phyloP scores from a whole-genome alignment of 805 yeast genomes.

The Yarrowia porcina region DNA sequence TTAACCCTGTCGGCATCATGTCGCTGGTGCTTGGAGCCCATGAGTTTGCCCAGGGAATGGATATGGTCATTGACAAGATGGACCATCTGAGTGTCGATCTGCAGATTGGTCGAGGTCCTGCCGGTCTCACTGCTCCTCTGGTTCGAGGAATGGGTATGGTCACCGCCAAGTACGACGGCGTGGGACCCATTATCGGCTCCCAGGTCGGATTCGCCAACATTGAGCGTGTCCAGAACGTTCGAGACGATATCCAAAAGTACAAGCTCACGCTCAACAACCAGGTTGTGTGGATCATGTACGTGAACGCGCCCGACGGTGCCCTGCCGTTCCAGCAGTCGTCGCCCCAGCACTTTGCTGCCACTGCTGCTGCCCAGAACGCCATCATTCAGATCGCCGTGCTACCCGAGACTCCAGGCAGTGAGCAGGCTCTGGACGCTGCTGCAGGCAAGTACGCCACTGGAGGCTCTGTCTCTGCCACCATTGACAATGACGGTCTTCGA shows the following conservation, averaged over 20 bases:
- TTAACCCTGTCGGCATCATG: slow-evolving; percentile 54
- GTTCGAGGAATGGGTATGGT: slow-evolving; percentile 62
- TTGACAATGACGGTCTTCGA: slow-evolving; percentile 26
- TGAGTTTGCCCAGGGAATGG: slow-evolving; percentile 43
- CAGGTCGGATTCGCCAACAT: slow-evolving; percentile 62
- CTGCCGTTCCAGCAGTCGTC: slow-evolving; percentile 33
- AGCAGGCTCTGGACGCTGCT: slow-evolving; percentile 49
- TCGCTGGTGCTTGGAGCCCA: slow-evolving; percentile 57
- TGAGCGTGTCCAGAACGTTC: slow-evolving; percentile 41
- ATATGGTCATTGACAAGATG: slow-evolving; percentile 45
- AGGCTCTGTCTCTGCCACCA: slow-evolving; percentile 45
- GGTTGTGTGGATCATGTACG: slow-evolving; percentile 66
- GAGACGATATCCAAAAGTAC: slow-evolving; percentile 52
- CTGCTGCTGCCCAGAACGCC: slow-evolving; percentile 47
- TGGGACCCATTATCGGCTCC: slow-evolving; percentile 43
- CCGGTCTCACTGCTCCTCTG: slow-evolving; percentile 40
- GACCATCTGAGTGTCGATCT: slow-evolving; percentile 32
- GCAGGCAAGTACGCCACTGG: slow-evolving; percentile 61
- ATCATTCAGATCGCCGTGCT: slow-evolving; percentile 60
- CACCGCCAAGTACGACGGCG: slow-evolving; percentile 46
- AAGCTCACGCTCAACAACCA: slow-evolving; percentile 52
- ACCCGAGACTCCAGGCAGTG: slow-evolving; percentile 36
- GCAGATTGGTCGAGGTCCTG: slow-evolving; percentile 26
- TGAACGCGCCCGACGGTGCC: slow-evolving; percentile 34
- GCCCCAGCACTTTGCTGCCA: slow-evolving; percentile 44